phyloP scores from a whole-genome alignment of 1,284 basidiomycete species.

The Sporisorium sorghi region DNA sequence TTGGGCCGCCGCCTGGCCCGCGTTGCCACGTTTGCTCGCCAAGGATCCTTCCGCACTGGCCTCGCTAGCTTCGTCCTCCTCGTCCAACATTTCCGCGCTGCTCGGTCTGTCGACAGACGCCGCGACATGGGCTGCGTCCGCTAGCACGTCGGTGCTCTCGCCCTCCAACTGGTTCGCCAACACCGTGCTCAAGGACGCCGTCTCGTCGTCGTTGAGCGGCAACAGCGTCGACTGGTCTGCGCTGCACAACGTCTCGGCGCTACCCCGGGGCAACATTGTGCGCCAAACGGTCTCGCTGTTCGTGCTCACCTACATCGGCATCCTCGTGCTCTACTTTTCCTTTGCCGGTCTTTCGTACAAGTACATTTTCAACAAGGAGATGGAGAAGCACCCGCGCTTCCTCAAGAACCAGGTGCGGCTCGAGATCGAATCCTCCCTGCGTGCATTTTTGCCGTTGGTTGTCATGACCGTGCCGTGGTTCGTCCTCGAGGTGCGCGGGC shows the following conservation, averaged over 20 bases:
- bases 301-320: slow-evolving; percentile 82
- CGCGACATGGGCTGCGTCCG: slow-evolving; percentile 36
- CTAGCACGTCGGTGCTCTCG: slow-evolving; percentile 29
- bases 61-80: slow-evolving; percentile 46
- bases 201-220: slow-evolving; percentile 29
- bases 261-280: slow-evolving; percentile 58
- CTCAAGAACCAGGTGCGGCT: slow-evolving; percentile 82
- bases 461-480: slow-evolving; percentile 93
- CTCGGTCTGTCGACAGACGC: slow-evolving; percentile 21
- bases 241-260: slow-evolving; percentile 38
- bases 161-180: slow-evolving; percentile 36
- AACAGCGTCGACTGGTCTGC: slow-evolving; percentile 40
- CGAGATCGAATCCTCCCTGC: slow-evolving; percentile 83
- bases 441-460: slow-evolving; percentile 77
- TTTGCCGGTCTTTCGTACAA: slow-evolving; percentile 83
- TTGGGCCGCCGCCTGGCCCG: slow-evolving; percentile 81
- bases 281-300: slow-evolving; percentile 83
- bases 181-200: slow-evolving; percentile 37
- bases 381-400: slow-evolving; percentile 95
- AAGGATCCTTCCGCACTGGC: slow-evolving; percentile 36
- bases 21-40: slow-evolving; percentile 42
- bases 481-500: slow-evolving; percentile 88
- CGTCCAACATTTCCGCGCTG: slow-evolving; percentile 18
- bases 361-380: slow-evolving; percentile 92
- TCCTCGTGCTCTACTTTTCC: slow-evolving; percentile 76